Evolutionary conservation across 108 stramenopile species (phyloP).

Genomic region (Nitzschia sp.): DNA sequence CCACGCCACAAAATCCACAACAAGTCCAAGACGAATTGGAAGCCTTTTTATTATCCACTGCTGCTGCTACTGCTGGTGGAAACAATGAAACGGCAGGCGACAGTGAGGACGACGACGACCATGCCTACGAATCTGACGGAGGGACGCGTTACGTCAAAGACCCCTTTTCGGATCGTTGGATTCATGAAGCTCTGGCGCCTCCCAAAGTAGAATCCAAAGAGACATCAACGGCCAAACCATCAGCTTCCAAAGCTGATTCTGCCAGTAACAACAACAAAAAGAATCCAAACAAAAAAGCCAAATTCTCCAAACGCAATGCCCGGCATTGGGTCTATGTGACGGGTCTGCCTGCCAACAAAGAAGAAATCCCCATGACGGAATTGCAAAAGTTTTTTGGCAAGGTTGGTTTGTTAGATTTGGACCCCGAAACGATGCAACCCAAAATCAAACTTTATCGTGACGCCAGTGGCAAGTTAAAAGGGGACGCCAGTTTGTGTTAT

Average conservation of each 20-base stretch:
- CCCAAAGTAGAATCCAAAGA: not conserved
- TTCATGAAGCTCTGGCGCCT: constrained; percentile 66
- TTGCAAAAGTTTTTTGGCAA: constrained; percentile 77
- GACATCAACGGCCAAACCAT: not conserved
- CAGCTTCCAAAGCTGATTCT: not conserved
- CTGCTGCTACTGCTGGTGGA: not conserved
- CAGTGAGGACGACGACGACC: constrained; percentile 61
- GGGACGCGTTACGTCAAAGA: constrained; percentile 80
- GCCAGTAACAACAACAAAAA: constrained; percentile 22
- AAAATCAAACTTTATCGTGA: constrained; percentile 90
- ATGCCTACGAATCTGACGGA: constrained; percentile 80
- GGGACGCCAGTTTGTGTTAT: constrained; percentile 94
- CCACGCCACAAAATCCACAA: no score
- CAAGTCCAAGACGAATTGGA: constrained; percentile 60
- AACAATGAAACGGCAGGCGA: not conserved
- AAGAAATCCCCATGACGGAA: constrained; percentile 44
- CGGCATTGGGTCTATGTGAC: constrained; percentile 84
- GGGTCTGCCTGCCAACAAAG: constrained; percentile 69
- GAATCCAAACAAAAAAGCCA: constrained; percentile 80
- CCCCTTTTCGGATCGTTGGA: constrained; percentile 60
- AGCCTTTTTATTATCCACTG: constrained; percentile 63
- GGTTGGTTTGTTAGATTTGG: constrained; percentile 89
- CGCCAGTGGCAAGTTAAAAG: constrained; percentile 70
- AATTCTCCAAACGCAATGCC: constrained; percentile 85
- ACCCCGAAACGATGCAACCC: constrained; percentile 88